Conservation (phyloP, 345 rosid genomes). For the Leavenworthia alabamica region DNA sequence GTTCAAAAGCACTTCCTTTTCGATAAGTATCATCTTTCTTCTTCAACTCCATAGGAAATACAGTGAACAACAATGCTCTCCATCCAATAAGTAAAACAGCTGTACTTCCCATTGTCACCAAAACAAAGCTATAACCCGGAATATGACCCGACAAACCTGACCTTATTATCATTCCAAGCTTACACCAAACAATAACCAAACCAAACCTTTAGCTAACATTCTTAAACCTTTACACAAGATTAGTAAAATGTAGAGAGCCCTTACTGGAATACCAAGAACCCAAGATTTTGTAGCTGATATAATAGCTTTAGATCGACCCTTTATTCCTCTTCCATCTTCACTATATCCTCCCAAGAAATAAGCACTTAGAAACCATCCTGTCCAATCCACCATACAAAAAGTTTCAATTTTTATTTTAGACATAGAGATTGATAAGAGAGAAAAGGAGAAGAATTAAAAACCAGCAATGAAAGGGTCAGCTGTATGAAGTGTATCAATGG, state of each 20-base stretch:
- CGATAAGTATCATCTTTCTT: constrained; percentile 67
- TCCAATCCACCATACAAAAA: constrained; percentile 5
- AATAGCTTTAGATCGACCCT: constrained; percentile 61
- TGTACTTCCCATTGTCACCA: constrained; percentile 71
- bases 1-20: constrained; percentile 77
- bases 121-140: constrained; percentile 43
- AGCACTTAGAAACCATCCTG: constrained; percentile 93
- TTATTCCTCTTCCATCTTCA: constrained; percentile 80
- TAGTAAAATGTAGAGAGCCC: constrained; percentile 19
- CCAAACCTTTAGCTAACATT: background rate
- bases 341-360: constrained; percentile 86
- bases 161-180: constrained; percentile 62
- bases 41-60: constrained; percentile 45
- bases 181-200: constrained; percentile 19
- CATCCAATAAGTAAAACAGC: constrained; percentile 69
- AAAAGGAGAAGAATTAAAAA: background rate
- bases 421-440: background rate
- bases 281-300: constrained; percentile 78
- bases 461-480: constrained; percentile 95
- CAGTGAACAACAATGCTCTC: constrained; percentile 48
- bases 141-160: constrained; percentile 50
- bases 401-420: background rate
- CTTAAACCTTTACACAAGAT: background rate
- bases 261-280: constrained; percentile 77
- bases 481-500: constrained; percentile 67